Evolutionary conservation across 345 rosid genomes (phyloP).

Genomic region (Viola odorata): DNA sequence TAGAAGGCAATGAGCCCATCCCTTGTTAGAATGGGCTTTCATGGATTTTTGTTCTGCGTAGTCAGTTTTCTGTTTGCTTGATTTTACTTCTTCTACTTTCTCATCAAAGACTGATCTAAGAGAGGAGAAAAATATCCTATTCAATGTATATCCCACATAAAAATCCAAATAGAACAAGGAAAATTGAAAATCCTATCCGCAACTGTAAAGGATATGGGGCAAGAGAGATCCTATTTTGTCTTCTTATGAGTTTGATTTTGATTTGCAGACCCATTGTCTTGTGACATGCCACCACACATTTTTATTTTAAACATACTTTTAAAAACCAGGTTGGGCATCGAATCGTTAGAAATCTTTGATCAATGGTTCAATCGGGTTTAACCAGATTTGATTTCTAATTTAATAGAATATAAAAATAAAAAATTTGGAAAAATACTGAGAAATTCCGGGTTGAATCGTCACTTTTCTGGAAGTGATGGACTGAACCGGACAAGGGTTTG

Average conservation of each 20-base stretch:
- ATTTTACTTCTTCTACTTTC: not conserved
- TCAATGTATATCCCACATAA: not conserved
- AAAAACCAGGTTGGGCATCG: too few relatives aligned
- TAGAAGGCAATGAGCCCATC: conserved; percentile 24
- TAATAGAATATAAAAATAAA: too few relatives aligned
- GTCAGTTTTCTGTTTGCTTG: conserved; percentile 13
- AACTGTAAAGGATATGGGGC: conserved; percentile 25
- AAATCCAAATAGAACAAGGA: conserved; percentile 3
- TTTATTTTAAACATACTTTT: too few relatives aligned
- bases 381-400: too few relatives aligned
- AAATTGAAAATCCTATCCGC: conserved; percentile 18
- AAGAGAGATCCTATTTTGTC: conserved; percentile 23
- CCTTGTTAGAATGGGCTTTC: conserved; percentile 25
- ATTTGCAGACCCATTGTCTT: conserved; percentile 9
- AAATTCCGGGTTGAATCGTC: too few relatives aligned
- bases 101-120: not conserved
- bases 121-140: conserved; percentile 12
- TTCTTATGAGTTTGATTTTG: conserved; percentile 18
- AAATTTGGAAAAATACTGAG: too few relatives aligned
- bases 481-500: too few relatives aligned
- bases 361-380: too few relatives aligned
- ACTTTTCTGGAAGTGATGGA: too few relatives aligned
- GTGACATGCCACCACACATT: conserved; percentile 2
- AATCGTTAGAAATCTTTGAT: too few relatives aligned
- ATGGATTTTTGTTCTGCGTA: conserved; percentile 10